Percentiles rank a stretch among this genome's conserved stretches.
Evolutionary conservation across 768 basidiomycete species (phyloP).

Genomic region (Dentipellis sp.): DNA sequence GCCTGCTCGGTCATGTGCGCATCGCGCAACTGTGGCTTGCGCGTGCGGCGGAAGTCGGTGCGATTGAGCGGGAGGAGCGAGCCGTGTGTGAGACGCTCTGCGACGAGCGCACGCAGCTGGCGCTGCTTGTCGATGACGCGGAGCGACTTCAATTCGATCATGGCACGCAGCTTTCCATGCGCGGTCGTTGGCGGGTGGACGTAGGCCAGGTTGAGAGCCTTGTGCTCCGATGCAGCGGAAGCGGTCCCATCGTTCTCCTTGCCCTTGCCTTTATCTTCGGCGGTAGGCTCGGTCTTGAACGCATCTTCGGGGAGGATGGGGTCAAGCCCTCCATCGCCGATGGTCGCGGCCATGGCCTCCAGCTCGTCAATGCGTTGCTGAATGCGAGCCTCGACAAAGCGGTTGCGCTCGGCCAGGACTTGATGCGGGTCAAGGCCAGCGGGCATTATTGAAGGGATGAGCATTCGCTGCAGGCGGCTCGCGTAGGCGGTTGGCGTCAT

Average conservation of each 20-base stretch:
- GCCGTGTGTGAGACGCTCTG: slow-evolving; percentile 82
- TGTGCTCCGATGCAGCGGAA: slow-evolving; percentile 7
- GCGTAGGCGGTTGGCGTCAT: slow-evolving; percentile 54
- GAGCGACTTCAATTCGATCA: slow-evolving; percentile 90
- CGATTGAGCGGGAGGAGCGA: slow-evolving; percentile 87
- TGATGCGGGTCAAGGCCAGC: slow-evolving; percentile 87
- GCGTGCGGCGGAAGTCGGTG: slow-evolving; percentile 77
- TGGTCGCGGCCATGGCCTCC: slow-evolving; percentile 66
- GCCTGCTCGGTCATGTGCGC: slow-evolving; percentile 82
- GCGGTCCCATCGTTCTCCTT: slow-evolving; percentile 28
- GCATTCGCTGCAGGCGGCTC: slow-evolving; percentile 66
- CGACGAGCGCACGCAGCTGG: slow-evolving; percentile 74
- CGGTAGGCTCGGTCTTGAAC: background rate
- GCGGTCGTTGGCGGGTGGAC: slow-evolving; percentile 49
- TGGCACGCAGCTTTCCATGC: slow-evolving; percentile 77
- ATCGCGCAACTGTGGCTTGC: slow-evolving; percentile 83
- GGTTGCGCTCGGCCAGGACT: slow-evolving; percentile 84
- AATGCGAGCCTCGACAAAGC: slow-evolving; percentile 84
- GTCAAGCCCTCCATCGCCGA: slow-evolving; percentile 69
- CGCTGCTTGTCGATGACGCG: slow-evolving; percentile 87
- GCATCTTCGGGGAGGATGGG: slow-evolving; percentile 30
- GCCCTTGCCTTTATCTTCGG: slow-evolving; percentile 7
- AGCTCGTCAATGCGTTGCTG: slow-evolving; percentile 86
- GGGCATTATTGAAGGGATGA: slow-evolving; percentile 88
- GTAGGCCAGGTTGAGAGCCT: slow-evolving; percentile 22